Percentiles rank a stretch among this genome's conserved stretches.
These are phyloP conservation scores for Alternaria brassicicola DNA, from an alignment of 2,329 filamentous ascomycete genomes.

Conservation along the genomic window DNA sequence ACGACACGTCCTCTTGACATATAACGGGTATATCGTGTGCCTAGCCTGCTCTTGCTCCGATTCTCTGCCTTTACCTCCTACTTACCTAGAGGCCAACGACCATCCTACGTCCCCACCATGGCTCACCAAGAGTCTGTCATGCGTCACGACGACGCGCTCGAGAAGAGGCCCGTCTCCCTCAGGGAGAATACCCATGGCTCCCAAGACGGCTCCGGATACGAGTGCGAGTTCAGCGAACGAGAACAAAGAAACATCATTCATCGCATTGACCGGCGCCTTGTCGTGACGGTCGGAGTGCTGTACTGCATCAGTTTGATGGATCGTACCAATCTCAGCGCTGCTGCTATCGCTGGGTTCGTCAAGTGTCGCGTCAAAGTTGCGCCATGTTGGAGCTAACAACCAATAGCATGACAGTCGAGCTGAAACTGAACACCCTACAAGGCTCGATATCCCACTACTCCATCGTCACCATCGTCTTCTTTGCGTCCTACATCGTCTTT, in stretches of 20 bases:
- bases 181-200: conserved; percentile 35
- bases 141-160: conserved; percentile 28
- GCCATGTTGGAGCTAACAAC: conserved; percentile 25
- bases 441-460: conserved; percentile 50
- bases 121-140: conserved; percentile 18
- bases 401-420: conserved; percentile 48
- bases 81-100: background rate
- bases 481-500: conserved; percentile 52
- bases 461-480: conserved; percentile 64
- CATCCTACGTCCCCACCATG: conserved; percentile 6
- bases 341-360: conserved; percentile 69
- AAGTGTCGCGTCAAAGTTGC: conserved; percentile 2
- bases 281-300: conserved; percentile 60
- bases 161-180: conserved; percentile 29
- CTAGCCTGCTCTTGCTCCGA: background rate
- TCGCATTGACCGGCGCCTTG: conserved; percentile 67
- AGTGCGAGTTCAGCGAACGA: conserved; percentile 58
- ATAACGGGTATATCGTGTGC: conserved; percentile 9
- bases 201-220: conserved; percentile 30
- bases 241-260: conserved; percentile 73
- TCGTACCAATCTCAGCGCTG: conserved; percentile 75
- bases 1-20: conserved; percentile 1
- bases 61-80: conserved; percentile 9
- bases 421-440: conserved; percentile 38
- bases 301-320: conserved; percentile 82